Conservation (phyloP, 1,284 basidiomycete genomes). For the Fomes fomentarius region DNA sequence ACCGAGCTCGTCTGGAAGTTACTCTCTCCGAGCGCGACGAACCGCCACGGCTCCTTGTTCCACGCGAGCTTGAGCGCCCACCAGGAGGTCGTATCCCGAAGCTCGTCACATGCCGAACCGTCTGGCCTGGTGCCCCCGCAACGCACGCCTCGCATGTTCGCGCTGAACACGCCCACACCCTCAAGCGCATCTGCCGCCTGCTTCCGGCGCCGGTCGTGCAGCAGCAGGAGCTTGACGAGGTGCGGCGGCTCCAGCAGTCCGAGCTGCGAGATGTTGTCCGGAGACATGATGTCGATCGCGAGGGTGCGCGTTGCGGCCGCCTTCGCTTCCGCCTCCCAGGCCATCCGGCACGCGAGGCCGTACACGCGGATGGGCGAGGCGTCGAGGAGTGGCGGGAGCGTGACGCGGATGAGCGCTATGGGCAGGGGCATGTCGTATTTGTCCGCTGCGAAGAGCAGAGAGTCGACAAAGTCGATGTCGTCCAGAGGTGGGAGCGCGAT, state of each 20-base stretch:
- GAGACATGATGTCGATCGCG: slow-evolving; percentile 46
- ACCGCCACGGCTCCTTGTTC: slow-evolving; percentile 4
- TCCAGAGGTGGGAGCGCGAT: slow-evolving; percentile 48
- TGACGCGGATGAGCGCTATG: slow-evolving; percentile 51
- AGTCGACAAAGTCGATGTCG: slow-evolving; percentile 51
- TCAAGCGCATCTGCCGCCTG: neutral
- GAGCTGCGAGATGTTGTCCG: slow-evolving; percentile 29
- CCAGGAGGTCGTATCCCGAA: neutral
- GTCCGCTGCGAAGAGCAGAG: slow-evolving; percentile 57
- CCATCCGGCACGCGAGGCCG: slow-evolving; percentile 53
- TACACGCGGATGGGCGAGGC: slow-evolving; percentile 55
- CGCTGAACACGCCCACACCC: neutral
- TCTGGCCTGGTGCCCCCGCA: neutral
- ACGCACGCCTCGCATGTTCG: neutral
- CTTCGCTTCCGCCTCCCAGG: slow-evolving; percentile 54
- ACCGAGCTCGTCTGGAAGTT: neutral
- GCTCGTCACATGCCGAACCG: neutral
- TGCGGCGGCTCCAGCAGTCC: slow-evolving; percentile 18
- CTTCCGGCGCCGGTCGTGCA: slow-evolving; percentile 20
- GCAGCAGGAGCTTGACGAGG: slow-evolving; percentile 23
- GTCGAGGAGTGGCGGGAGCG: slow-evolving; percentile 47
- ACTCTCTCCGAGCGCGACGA: neutral
- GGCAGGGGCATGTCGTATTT: slow-evolving; percentile 69
- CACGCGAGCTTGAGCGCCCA: slow-evolving; percentile 2
- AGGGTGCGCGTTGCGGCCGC: slow-evolving; percentile 46